Conservation (phyloP, 2,329 filamentous ascomycete genomes). For the Byssothecium circinans region DNA sequence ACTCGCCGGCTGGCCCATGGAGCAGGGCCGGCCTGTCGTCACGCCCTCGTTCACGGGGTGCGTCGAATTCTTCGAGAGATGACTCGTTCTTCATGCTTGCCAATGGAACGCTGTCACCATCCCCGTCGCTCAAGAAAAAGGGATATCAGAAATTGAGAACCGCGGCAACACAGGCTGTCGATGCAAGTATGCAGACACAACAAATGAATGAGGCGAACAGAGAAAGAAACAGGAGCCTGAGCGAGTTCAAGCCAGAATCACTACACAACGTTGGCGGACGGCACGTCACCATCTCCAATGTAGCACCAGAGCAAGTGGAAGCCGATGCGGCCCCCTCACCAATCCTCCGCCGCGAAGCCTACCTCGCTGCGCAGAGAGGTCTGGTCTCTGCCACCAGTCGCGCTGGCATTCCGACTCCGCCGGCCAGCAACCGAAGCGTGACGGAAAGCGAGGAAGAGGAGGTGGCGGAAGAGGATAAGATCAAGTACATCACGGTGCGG, state of each 20-base stretch:
- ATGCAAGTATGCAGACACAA: slow-evolving; percentile 33
- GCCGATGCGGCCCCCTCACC: slow-evolving; percentile 54
- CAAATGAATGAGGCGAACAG: slow-evolving; percentile 50
- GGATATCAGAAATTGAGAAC: slow-evolving; percentile 49
- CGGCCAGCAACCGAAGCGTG: slow-evolving; percentile 63
- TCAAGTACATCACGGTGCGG: slow-evolving; percentile 51
- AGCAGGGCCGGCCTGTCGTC: slow-evolving; percentile 33
- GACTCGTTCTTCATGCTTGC: slow-evolving; percentile 33
- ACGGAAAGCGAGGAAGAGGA: slow-evolving; percentile 58
- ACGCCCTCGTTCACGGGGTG: slow-evolving; percentile 40
- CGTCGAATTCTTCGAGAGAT: slow-evolving; percentile 34
- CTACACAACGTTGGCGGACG: slow-evolving; percentile 67
- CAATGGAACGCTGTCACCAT: slow-evolving; percentile 38
- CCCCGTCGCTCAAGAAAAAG: slow-evolving; percentile 50
- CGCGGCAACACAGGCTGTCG: slow-evolving; percentile 43
- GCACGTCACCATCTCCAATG: slow-evolving; percentile 66
- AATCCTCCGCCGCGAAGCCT: slow-evolving; percentile 72
- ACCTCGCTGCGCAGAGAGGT: slow-evolving; percentile 77
- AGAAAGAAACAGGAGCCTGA: slow-evolving; percentile 77
- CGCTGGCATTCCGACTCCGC: slow-evolving; percentile 67
- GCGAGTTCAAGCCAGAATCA: slow-evolving; percentile 80
- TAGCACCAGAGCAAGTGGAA: slow-evolving; percentile 46
- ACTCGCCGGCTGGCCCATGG: slow-evolving; percentile 47
- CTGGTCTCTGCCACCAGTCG: slow-evolving; percentile 60
- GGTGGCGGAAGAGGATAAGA: slow-evolving; percentile 46